Evolutionary conservation across 176 grass and related monocot species (phyloP).

Genomic region (Avena eriantha): DNA sequence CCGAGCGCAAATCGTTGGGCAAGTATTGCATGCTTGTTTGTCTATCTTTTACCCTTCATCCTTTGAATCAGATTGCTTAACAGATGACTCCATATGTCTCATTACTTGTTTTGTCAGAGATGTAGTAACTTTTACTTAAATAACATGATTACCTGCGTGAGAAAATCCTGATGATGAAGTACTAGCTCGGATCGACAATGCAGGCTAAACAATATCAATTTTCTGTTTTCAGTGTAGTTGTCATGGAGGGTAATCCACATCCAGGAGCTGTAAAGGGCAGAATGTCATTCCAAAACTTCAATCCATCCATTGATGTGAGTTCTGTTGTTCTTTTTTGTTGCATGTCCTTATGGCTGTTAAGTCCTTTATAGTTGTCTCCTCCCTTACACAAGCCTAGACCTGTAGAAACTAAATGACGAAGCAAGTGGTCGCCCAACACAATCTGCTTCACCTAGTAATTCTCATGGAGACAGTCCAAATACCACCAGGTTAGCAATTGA

Average conservation of each 20-base stretch:
- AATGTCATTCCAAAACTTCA: constrained; percentile 95
- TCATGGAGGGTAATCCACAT: constrained; percentile 94
- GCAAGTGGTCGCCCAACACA: constrained; percentile 51
- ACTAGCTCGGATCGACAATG: no score
- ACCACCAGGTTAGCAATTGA: constrained; percentile 52
- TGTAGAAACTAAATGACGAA: constrained; percentile 95
- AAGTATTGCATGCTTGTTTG: not conserved
- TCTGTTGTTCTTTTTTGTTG: constrained; percentile 40
- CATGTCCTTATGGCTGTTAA: constrained; percentile 13
- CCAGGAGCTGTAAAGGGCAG: constrained; percentile 82
- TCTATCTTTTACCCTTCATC: not conserved
- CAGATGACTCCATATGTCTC: no score
- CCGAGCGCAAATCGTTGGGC: not conserved
- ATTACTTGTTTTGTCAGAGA: not conserved
- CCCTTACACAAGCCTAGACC: constrained; percentile 51
- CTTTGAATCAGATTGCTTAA: not conserved
- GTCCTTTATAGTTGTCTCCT: constrained; percentile 7
- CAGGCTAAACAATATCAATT: not conserved
- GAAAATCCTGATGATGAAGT: no score
- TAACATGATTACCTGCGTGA: no score
- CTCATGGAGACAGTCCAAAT: constrained; percentile 43
- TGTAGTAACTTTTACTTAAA: no score
- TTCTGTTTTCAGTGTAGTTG: constrained; percentile 69
- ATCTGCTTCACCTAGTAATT: constrained; percentile 57
- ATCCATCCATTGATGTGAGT: constrained; percentile 85